Base-by-base conservation (phyloP, 2,329 filamentous ascomycete species). In the Calonectria crousiana region DNA sequence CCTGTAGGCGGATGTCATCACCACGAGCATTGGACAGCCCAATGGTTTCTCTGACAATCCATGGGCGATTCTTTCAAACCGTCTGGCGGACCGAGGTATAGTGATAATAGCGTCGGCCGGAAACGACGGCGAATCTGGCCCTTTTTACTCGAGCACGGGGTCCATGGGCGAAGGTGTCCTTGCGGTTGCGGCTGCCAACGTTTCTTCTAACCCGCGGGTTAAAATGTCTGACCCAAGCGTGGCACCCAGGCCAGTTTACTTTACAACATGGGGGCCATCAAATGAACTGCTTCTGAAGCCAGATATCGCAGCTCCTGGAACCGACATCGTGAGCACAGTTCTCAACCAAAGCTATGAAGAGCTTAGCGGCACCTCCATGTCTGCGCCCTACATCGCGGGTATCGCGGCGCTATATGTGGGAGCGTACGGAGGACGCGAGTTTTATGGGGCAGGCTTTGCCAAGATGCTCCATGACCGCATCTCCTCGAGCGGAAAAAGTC, bases 361-460 rank as follows among this genome's bases (percentile, higher is more conserved):
- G 9, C 82, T 88, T 69, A 88, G 85, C 56, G 90, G 90, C 56
- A 91, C 90, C 0, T 90, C 88, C 0, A 91, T 92, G 90, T 87
- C 89, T 0, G 87, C 87, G 6, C 89, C 89, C 0, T 89, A 90
- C 72, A 84, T 90, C 30, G 88, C 89, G 47, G 89, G 88, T 18
- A 82, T 89, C n/a, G 87, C 86, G 4, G 87, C 87, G 9, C 79
- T 89, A 32, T 88, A 86, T 74, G 84, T 88, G 53, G 83, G 85
- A 10, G 78, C 85, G 30, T 80, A 85, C 67, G 87, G 87, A 2
- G 86, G 87, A 1, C 84, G 86, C 20, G 79, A 81, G 67, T 73
- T 81, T 0, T 82, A 87, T 69, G 87, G 87, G 3, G 76, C 78
- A 14, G 79, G 77, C 0, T 81, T 85, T 20, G 84, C 83, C 30